A percentile compares a stretch with the other conserved stretches of the same genome.
phyloP scores from a whole-genome alignment of 2,329 filamentous ascomycete species.

The Colletotrichum navitas region DNA sequence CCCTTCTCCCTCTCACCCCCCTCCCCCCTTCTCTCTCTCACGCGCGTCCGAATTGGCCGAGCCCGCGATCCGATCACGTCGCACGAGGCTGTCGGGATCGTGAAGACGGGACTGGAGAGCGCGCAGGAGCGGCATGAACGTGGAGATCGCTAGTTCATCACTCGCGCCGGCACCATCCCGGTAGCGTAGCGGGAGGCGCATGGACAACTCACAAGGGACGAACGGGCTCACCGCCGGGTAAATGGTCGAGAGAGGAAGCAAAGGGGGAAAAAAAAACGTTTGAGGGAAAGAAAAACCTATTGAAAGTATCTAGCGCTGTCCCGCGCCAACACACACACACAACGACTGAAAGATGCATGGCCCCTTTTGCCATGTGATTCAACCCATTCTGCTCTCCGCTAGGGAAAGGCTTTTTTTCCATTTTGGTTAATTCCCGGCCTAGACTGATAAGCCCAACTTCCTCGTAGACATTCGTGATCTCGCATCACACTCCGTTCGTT shows the following conservation, averaged over 20 bases:
- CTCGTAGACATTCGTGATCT: conserved; percentile 39
- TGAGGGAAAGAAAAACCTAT: conserved; percentile 34
- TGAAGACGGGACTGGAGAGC: conserved; percentile 7
- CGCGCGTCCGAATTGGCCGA: background rate
- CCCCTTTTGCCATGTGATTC: conserved; percentile 38
- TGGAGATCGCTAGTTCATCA: conserved; percentile 1
- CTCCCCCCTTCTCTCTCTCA: background rate
- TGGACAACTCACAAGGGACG: background rate
- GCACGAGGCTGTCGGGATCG: conserved; percentile 1
- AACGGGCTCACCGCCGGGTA: background rate
- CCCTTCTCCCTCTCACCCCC: background rate
- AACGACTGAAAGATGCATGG: conserved; percentile 27
- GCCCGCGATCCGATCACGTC: background rate
- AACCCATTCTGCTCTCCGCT: conserved; percentile 27
- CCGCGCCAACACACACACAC: conserved; percentile 30
- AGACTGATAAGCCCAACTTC: conserved; percentile 15
- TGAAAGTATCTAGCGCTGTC: conserved; percentile 37
- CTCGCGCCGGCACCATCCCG: conserved; percentile 15
- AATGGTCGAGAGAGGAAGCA: background rate
- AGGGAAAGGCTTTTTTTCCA: conserved; percentile 14
- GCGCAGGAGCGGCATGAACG: conserved; percentile 18
- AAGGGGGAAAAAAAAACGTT: background rate
- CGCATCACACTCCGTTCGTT: conserved; percentile 20
- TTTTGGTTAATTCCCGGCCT: conserved; percentile 25
- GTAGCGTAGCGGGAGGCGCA: background rate